Evolutionary conservation across 2,329 filamentous ascomycete genomes (phyloP).

Genomic region (Colletotrichum sp.): DNA sequence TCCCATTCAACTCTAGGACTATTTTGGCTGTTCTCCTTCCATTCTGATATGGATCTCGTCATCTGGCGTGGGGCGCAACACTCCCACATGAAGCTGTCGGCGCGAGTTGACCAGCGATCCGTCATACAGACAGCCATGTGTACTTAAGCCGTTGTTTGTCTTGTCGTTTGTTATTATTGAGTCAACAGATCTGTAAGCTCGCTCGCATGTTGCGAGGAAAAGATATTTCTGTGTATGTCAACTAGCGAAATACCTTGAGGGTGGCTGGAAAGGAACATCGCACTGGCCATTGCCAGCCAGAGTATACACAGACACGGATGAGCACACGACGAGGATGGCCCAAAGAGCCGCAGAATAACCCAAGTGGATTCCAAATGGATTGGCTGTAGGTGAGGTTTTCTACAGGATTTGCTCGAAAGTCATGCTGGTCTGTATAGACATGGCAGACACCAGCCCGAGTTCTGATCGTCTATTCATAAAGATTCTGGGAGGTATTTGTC

Average conservation of each 20-base stretch:
- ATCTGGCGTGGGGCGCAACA: neutral
- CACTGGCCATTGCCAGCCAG: too few species aligned
- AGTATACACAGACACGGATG: too few species aligned
- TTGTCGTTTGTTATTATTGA: neutral
- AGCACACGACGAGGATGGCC: too few species aligned
- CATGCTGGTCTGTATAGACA: neutral
- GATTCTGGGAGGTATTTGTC: neutral
- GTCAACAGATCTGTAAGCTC: rapidly evolving
- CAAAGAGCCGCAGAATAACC: too few species aligned
- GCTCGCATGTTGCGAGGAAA: too few species aligned
- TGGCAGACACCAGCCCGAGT: neutral
- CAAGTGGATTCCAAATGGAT: too few species aligned
- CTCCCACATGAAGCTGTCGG: neutral
- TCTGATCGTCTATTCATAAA: neutral
- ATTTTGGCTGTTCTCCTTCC: neutral
- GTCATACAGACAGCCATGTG: rapidly evolving
- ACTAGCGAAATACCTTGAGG: too few species aligned
- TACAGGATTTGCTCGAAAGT: too few species aligned
- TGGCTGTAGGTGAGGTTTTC: too few species aligned
- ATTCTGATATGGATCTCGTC: neutral
- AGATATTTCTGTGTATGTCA: too few species aligned
- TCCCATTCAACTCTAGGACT: rapidly evolving
- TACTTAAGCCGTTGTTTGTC: neutral
- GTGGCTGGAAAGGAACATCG: too few species aligned
- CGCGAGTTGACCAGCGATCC: neutral